A percentile compares a stretch with the other conserved stretches of the same genome.
phyloP scores from a whole-genome alignment of 2,329 filamentous ascomycete genomes.

The Blumeria hordei region DNA sequence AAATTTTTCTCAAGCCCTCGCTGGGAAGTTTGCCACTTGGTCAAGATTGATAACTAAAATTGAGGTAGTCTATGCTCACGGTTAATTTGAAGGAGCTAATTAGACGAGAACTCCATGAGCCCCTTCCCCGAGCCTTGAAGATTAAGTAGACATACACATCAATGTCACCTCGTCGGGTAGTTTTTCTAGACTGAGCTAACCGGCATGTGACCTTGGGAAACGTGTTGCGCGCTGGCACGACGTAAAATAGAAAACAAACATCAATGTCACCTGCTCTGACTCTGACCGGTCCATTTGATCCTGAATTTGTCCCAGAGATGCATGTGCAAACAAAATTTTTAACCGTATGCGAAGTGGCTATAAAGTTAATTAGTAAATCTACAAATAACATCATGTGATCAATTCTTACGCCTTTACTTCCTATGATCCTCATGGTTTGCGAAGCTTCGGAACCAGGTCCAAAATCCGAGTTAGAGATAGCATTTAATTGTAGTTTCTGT shows the following conservation, averaged over 20 bases:
- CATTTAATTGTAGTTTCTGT: conserved; percentile 78
- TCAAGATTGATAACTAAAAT: too few relatives aligned
- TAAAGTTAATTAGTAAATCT: conserved; percentile 3
- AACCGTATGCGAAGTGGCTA: conserved; percentile 66
- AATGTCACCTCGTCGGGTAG: too few relatives aligned
- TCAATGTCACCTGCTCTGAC: conserved; percentile 22
- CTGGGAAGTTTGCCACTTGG: too few relatives aligned
- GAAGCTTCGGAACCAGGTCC: conserved; percentile 59
- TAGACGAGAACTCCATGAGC: too few relatives aligned
- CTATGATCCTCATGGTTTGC: conserved; percentile 71
- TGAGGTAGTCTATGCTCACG: too few relatives aligned
- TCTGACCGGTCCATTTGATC: conserved; percentile 97
- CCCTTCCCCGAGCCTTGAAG: neutral
- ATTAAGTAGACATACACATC: neutral
- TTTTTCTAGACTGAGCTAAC: too few relatives aligned
- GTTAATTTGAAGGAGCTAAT: too few relatives aligned
- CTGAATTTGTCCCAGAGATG: conserved; percentile 43
- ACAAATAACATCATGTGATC: neutral
- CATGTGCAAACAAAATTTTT: conserved; percentile 57
- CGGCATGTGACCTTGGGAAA: too few relatives aligned
- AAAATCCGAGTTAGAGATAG: conserved; percentile 62
- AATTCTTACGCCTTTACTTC: conserved; percentile 69
- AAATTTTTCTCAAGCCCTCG: too few relatives aligned
- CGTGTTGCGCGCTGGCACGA: too few relatives aligned
- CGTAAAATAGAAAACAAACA: too few relatives aligned